Conservation (phyloP, 345 rosid species). For the Boechera retrofracta region DNA sequence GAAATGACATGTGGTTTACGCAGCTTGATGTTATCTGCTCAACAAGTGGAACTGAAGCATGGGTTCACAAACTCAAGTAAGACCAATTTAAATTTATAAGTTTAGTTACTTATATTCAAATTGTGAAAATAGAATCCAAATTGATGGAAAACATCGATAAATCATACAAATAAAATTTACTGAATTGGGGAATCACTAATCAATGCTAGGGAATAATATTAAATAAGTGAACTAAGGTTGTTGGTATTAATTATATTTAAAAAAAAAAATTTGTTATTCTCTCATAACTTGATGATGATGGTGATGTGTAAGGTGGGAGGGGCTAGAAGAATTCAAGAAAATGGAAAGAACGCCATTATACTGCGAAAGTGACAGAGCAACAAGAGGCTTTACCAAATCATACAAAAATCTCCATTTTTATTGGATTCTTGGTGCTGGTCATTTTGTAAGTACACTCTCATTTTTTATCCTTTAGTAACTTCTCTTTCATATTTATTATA, state of each 20-base stretch:
- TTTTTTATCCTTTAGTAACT: conserved; percentile 3
- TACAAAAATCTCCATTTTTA: conserved; percentile 77
- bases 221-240: conserved; percentile 21
- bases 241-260: background rate
- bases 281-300: conserved; percentile 5
- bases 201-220: conserved; percentile 15
- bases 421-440: conserved; percentile 99
- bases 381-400: conserved; percentile 75
- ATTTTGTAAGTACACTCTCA: conserved; percentile 72
- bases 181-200: too few species aligned
- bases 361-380: conserved; percentile 55
- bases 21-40: conserved; percentile 89
- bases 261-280: background rate
- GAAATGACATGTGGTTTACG: conserved; percentile 20
- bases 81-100: background rate
- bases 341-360: conserved; percentile 58
- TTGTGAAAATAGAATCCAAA: too few species aligned
- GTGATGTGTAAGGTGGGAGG: conserved; percentile 72
- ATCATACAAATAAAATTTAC: too few species aligned
- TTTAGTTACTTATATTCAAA: too few species aligned
- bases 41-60: conserved; percentile 85
- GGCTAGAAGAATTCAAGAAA: conserved; percentile 51
- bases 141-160: too few species aligned
- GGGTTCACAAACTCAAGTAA: conserved; percentile 91
- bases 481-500: background rate